phyloP scores from a whole-genome alignment of 805 yeast genomes.

The Kurtzmaniella cleridarum region DNA sequence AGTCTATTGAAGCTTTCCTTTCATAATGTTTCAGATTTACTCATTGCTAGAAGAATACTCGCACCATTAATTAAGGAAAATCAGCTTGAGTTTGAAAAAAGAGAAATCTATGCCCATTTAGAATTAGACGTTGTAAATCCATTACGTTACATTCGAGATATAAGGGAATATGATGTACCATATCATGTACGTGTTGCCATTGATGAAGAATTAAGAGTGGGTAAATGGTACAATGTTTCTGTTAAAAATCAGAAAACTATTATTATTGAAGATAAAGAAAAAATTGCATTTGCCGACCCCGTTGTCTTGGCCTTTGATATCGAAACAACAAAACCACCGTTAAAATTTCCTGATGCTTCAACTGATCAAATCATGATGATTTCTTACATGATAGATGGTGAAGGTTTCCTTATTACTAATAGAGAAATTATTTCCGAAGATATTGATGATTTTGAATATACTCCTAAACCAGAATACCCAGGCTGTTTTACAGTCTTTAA shows the following conservation, averaged over 20 bases:
- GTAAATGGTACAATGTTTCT: slow-evolving; percentile 89
- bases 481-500: slow-evolving; percentile 88
- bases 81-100: slow-evolving; percentile 51
- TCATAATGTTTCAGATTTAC: slow-evolving; percentile 66
- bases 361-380: slow-evolving; percentile 97
- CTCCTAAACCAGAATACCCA: slow-evolving; percentile 94
- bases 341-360: slow-evolving; percentile 89
- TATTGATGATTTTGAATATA: slow-evolving; percentile 94
- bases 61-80: slow-evolving; percentile 70
- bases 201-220: slow-evolving; percentile 80
- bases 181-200: slow-evolving; percentile 95
- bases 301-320: slow-evolving; percentile 96
- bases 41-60: slow-evolving; percentile 65
- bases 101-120: slow-evolving; percentile 48
- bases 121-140: slow-evolving; percentile 39
- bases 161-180: slow-evolving; percentile 94
- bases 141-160: slow-evolving; percentile 63
- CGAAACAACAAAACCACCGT: slow-evolving; percentile 94
- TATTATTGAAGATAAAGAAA: slow-evolving; percentile 58
- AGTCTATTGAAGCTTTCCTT: slow-evolving; percentile 64
- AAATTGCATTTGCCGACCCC: slow-evolving; percentile 94
- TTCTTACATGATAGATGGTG: slow-evolving; percentile 98
- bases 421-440: slow-evolving; percentile 92
- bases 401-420: slow-evolving; percentile 89
- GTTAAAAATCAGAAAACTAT: slow-evolving; percentile 52